These are phyloP conservation scores for Yarrowia divulgata DNA, from an alignment of 805 yeast genomes.

Conservation along the genomic window DNA sequence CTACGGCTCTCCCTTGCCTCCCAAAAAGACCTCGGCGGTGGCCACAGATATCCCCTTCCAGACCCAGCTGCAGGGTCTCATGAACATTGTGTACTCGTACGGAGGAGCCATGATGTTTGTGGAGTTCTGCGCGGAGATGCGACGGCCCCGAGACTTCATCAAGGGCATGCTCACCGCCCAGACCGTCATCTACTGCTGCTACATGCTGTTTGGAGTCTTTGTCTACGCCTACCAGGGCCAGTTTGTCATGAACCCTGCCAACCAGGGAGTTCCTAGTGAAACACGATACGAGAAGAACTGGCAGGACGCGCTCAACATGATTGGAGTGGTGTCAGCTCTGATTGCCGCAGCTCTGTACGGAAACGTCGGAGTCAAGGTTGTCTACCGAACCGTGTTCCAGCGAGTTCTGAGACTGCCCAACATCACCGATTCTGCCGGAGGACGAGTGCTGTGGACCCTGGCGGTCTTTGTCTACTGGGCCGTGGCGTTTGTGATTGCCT, in stretches of 20 bases:
- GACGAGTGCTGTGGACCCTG: constrained; percentile 52
- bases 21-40: constrained; percentile 37
- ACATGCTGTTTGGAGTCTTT: constrained; percentile 55
- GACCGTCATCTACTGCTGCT: constrained; percentile 52
- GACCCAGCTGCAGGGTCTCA: constrained; percentile 52
- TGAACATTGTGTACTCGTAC: constrained; percentile 58
- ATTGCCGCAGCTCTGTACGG: constrained; percentile 58
- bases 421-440: constrained; percentile 49
- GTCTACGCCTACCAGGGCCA: constrained; percentile 58
- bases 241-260: constrained; percentile 55
- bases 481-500: constrained; percentile 54
- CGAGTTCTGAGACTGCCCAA: constrained; percentile 50
- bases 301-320: constrained; percentile 53
- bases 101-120: constrained; percentile 61
- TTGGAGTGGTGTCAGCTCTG: constrained; percentile 53
- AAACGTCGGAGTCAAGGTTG: constrained; percentile 57
- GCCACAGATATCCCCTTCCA: constrained; percentile 42
- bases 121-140: constrained; percentile 59
- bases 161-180: constrained; percentile 58
- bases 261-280: constrained; percentile 53
- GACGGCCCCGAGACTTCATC: constrained; percentile 58
- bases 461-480: constrained; percentile 56
- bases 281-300: constrained; percentile 47
- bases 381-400: constrained; percentile 54
- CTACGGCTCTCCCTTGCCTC: constrained; percentile 45